phyloP scores from a whole-genome alignment of 2,329 filamentous ascomycete genomes.

The Penicillium polonicum region DNA sequence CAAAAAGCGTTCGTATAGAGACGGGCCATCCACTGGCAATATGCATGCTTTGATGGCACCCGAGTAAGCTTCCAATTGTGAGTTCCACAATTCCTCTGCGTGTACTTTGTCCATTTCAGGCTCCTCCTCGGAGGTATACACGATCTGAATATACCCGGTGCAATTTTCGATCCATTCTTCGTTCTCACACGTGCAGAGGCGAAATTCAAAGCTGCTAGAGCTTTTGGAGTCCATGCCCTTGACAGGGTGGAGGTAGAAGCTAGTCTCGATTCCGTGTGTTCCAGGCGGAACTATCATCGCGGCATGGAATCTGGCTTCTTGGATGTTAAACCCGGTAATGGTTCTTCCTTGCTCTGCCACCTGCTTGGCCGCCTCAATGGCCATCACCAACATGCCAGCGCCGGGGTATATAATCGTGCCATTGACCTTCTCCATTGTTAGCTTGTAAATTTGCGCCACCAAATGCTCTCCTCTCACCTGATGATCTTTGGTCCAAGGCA shows the following conservation, averaged over 20 bases:
- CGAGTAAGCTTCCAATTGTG: not conserved
- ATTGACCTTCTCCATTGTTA: constrained; percentile 17
- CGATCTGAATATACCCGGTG: not conserved
- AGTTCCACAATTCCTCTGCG: not conserved
- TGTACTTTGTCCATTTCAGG: not conserved
- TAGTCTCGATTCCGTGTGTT: constrained; percentile 2
- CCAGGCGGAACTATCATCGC: not conserved
- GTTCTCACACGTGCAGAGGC: constrained; percentile 6
- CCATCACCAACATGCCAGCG: constrained; percentile 1
- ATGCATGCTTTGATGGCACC: not conserved
- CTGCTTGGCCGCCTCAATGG: constrained; percentile 2
- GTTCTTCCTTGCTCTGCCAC: not conserved
- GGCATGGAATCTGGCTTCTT: not conserved
- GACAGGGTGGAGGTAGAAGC: not conserved
- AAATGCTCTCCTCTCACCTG: constrained; percentile 14
- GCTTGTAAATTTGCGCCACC: not conserved
- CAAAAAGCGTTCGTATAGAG: not conserved
- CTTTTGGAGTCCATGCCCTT: not conserved
- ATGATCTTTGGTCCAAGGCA: constrained; percentile 49
- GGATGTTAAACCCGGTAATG: not conserved
- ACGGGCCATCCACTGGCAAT: not conserved
- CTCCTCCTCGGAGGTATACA: not conserved
- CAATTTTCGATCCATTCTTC: constrained; percentile 5
- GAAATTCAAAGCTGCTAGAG: constrained; percentile 3
- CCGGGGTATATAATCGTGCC: constrained; percentile 2